Percentiles rank a stretch among this genome's conserved stretches.
phyloP scores from a whole-genome alignment of 805 yeast genomes.

The Saccharomycopsis fermentans region DNA sequence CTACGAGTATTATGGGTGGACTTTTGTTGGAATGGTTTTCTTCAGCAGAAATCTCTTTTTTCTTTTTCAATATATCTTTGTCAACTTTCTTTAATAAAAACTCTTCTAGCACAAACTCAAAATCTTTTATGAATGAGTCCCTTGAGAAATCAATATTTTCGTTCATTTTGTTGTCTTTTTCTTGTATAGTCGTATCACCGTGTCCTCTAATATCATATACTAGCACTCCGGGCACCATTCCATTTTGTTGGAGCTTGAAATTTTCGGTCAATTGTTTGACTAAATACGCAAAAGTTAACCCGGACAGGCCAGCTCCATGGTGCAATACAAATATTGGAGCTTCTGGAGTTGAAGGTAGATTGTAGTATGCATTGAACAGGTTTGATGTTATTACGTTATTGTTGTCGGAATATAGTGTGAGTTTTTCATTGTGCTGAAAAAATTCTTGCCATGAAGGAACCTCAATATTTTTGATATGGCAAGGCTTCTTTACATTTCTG shows the following conservation, averaged over 20 bases:
- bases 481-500: not conserved
- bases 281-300: slow-evolving; percentile 60
- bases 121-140: slow-evolving; percentile 48
- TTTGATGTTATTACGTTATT: slow-evolving; percentile 20
- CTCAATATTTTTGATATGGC: not conserved
- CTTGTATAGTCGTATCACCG: slow-evolving; percentile 39
- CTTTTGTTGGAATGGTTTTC: not conserved
- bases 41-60: slow-evolving; percentile 14
- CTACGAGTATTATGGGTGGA: slow-evolving; percentile 50
- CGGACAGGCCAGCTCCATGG: slow-evolving; percentile 95
- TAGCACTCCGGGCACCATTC: slow-evolving; percentile 50
- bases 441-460: slow-evolving; percentile 25
- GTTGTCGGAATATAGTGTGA: slow-evolving; percentile 7
- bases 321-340: slow-evolving; percentile 63
- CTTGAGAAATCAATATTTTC: slow-evolving; percentile 34
- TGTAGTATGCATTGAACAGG: slow-evolving; percentile 46
- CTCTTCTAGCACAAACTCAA: slow-evolving; percentile 34
- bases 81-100: slow-evolving; percentile 24
- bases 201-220: slow-evolving; percentile 82
- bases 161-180: slow-evolving; percentile 6
- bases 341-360: slow-evolving; percentile 34
- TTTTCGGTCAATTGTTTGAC: slow-evolving; percentile 27
- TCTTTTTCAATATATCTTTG: slow-evolving; percentile 5
- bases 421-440: slow-evolving; percentile 25
- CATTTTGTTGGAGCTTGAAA: slow-evolving; percentile 12